Evolutionary conservation across 495 filamentous ascomycete species (phyloP).

Genomic region (Clavariopsis aquatica): DNA sequence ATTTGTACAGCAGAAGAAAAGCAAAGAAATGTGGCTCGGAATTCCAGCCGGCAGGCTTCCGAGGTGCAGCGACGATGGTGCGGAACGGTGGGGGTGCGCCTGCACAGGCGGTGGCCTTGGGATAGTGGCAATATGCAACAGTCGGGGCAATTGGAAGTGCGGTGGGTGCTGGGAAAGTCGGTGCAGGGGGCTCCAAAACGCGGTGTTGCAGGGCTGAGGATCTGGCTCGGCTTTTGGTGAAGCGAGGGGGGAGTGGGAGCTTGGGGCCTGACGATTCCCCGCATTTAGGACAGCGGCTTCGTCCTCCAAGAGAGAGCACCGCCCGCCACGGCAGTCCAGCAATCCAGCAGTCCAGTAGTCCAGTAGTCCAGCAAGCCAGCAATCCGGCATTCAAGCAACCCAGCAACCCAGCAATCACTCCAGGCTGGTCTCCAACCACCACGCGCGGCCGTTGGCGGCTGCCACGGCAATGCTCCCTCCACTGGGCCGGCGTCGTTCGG

Average conservation of each 20-base stretch:
- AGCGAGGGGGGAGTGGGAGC: slow-evolving; percentile 33
- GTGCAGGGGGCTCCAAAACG: slow-evolving; percentile 4
- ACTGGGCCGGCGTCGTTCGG: slow-evolving; percentile 23
- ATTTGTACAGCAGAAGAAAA: slow-evolving; percentile 11
- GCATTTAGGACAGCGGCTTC: slow-evolving; percentile 24
- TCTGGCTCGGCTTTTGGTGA: slow-evolving; percentile 34
- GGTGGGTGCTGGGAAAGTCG: slow-evolving; percentile 13
- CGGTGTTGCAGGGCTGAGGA: slow-evolving; percentile 22
- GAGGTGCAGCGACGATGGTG: background rate
- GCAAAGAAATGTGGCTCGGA: slow-evolving; percentile 25
- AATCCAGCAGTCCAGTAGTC: too few relatives aligned
- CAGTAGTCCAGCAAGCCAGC: too few relatives aligned
- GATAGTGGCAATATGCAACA: background rate
- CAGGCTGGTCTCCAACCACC: slow-evolving; percentile 12
- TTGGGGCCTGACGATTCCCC: slow-evolving; percentile 35
- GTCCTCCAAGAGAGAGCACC: slow-evolving; percentile 19
- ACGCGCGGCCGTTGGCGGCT: slow-evolving; percentile 17
- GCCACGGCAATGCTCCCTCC: slow-evolving; percentile 29
- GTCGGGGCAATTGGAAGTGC: slow-evolving; percentile 15
- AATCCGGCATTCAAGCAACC: background rate
- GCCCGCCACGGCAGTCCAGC: too few relatives aligned
- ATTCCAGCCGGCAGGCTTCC: slow-evolving; percentile 10
- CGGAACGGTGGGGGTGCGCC: background rate
- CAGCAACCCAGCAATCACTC: slow-evolving; percentile 18
- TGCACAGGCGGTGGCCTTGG: background rate